Evolutionary conservation across 1,284 basidiomycete genomes (phyloP).

Genomic region (Schizophyllum commune): DNA sequence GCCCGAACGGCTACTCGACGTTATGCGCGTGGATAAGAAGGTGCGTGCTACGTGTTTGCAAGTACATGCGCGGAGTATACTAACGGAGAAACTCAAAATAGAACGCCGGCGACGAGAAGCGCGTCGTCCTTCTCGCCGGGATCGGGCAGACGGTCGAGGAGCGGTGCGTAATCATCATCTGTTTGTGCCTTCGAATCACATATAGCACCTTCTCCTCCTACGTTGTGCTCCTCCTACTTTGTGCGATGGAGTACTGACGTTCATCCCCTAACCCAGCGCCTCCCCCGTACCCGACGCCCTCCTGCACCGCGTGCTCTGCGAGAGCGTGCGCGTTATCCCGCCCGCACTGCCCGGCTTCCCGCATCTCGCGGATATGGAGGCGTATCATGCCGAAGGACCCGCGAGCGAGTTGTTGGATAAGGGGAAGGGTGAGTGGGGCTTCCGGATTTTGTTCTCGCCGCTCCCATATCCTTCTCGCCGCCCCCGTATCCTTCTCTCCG

Average conservation of each 20-base stretch:
- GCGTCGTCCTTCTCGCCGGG: slow-evolving; percentile 85
- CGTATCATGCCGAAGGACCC: background rate
- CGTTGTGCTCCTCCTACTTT: too few relatives aligned
- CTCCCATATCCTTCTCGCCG: too few relatives aligned
- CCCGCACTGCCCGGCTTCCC: background rate
- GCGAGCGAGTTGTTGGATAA: slow-evolving; percentile 75
- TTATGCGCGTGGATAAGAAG: slow-evolving; percentile 93
- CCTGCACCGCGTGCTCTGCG: slow-evolving; percentile 31
- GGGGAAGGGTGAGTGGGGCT: slow-evolving; percentile 42
- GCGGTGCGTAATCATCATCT: background rate
- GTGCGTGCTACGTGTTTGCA: too few relatives aligned
- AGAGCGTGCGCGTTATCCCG: background rate
- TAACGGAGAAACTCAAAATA: slow-evolving; percentile 22
- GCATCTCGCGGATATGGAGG: background rate
- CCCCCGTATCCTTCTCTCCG: too few relatives aligned
- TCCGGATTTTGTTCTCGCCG: too few relatives aligned
- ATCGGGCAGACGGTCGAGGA: slow-evolving; percentile 89
- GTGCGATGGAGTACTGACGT: background rate
- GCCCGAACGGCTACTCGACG: slow-evolving; percentile 82
- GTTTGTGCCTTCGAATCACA: too few relatives aligned
- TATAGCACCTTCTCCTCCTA: too few relatives aligned
- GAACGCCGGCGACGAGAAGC: slow-evolving; percentile 87
- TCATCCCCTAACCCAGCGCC: slow-evolving; percentile 53
- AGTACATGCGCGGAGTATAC: too few relatives aligned
- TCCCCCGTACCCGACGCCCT: slow-evolving; percentile 77